These are phyloP conservation scores for Lodderomyces metapsilosis DNA, from an alignment of 1,139 yeast genomes.

Conservation along the genomic window DNA sequence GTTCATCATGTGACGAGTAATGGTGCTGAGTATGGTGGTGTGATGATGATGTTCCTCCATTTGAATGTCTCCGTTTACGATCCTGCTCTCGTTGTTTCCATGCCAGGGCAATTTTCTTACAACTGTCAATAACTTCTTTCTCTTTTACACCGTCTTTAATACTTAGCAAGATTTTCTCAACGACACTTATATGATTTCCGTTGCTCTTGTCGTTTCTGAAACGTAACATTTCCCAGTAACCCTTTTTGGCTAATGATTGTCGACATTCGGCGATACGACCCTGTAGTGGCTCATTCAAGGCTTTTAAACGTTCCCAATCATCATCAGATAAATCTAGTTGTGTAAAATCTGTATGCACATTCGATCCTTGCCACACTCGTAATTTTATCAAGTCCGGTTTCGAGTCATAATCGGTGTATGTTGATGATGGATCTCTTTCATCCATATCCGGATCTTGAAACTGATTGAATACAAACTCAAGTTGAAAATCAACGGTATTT, in stretches of 20 bases:
- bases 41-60: slow-evolving; percentile 6
- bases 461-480: slow-evolving; percentile 64
- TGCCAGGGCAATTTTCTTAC: slow-evolving; percentile 32
- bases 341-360: slow-evolving; percentile 64
- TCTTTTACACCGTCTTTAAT: slow-evolving; percentile 84
- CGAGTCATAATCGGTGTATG: slow-evolving; percentile 77
- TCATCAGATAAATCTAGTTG: slow-evolving; percentile 60
- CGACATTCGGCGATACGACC: slow-evolving; percentile 89
- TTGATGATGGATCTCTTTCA: slow-evolving; percentile 68
- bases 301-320: slow-evolving; percentile 81
- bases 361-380: slow-evolving; percentile 79
- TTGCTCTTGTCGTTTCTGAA: slow-evolving; percentile 90
- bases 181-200: slow-evolving; percentile 82
- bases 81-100: slow-evolving; percentile 39
- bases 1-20: slow-evolving; percentile 9
- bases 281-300: slow-evolving; percentile 73
- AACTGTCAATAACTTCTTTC: slow-evolving; percentile 61
- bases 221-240: slow-evolving; percentile 80
- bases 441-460: slow-evolving; percentile 70
- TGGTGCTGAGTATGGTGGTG: not conserved
- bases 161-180: slow-evolving; percentile 76
- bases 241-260: slow-evolving; percentile 48
- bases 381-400: slow-evolving; percentile 65
- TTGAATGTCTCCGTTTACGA: slow-evolving; percentile 18
- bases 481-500: slow-evolving; percentile 84